Evolutionary conservation across 495 filamentous ascomycete genomes (phyloP), one percentile per base, ranked within the genome.

Genomic region (Cudoniella acicularis): DNA sequence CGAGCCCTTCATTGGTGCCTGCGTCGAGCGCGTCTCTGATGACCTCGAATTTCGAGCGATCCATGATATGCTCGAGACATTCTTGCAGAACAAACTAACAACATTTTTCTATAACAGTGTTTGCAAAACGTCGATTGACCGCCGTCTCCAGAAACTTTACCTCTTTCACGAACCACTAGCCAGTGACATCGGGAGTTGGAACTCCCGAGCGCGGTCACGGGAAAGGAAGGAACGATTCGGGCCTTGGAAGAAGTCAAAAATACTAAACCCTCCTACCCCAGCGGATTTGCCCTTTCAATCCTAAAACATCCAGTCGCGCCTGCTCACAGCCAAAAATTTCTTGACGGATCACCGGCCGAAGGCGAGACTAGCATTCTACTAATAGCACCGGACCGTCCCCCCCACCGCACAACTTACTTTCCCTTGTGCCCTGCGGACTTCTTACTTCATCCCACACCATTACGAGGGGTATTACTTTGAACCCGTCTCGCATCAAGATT

Each of bases 311-410:
- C 25, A 26, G 30, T 48, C 42, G 13, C 43, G 43, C 13, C 13
- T 21, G 43, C 43, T 46, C 8, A 6, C 4, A 16, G 43, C 43
- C 18, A 21, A 56, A 42, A 45, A 21, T 30, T 18, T 40, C 22
- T 21, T 50, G 51, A 53, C 53, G 27, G 53, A 46, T 24, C 59
- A 48, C 42, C 30, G 25, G 42, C 30, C 52, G 22, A 45, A 23
- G 51, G 10, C 10, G 13, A 13, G 36, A 27, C 49, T 42, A 59
- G 45, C 20, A 16, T 41, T 27, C 43, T 6, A 53, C 50, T 58
- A 63, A 57, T 24, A 50, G 49, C 27, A 27, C 47, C 57, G 57
- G 56, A 51, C 51, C 52, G 55, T 59, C 43, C 62, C 56, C 61
- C 56, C 62, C 55, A 63, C 41, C 26, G 48, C 43, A 52, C 22